Base-by-base conservation (phyloP, 208 protist genomes). In the Acanthamoeba healyi region DNA sequence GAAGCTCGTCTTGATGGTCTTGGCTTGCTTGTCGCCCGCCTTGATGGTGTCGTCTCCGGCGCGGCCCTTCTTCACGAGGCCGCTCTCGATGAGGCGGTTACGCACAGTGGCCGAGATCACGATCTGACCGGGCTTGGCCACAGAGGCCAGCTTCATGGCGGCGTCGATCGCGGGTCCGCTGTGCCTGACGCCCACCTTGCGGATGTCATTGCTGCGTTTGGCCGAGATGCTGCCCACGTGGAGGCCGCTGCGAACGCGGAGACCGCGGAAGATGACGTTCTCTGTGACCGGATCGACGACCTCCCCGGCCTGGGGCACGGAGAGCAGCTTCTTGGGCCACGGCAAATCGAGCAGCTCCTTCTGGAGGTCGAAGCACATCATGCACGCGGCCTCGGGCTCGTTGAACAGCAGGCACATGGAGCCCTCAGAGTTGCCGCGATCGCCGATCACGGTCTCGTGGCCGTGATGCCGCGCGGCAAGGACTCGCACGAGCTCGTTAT, bases 291-390 rank as follows among this genome's bases (percentile, higher is more conserved):
- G 70, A 26, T 81, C 70, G 38, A 29, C 12, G 24, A 49, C 36
- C 40, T 81, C 70, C 36, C 22, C 12, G 34, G 70, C 70, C 38
- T 81, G 70, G 7, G 70, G 70, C 24, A 81, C 70, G 38, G 19
- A 32, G 24, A 81, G 70, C 17, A 81, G 70, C 36, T 40, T 46
- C 40, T 22, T 29, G 38, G 70, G 70, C 70, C 70, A 81, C 22
- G 17, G 4, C 34, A 81, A 4, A 0, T 81, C 38, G 40, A 81
- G 70, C 24, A 81, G 40, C 70, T 81, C 70, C 6, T 46, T 40
- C 70, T 81, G 70, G 3, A 81, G 70, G 70, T 81, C 70, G 19
- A 81, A 81, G 70, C 70, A 81, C 70, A 81, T 81, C 14, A 26
- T 7, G 40, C 70, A 81, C 17, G 70, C 70, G 22, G 70, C 34